phyloP scores from a whole-genome alignment of 352 stramenopile genomes.

The Phytopythium vexans region DNA sequence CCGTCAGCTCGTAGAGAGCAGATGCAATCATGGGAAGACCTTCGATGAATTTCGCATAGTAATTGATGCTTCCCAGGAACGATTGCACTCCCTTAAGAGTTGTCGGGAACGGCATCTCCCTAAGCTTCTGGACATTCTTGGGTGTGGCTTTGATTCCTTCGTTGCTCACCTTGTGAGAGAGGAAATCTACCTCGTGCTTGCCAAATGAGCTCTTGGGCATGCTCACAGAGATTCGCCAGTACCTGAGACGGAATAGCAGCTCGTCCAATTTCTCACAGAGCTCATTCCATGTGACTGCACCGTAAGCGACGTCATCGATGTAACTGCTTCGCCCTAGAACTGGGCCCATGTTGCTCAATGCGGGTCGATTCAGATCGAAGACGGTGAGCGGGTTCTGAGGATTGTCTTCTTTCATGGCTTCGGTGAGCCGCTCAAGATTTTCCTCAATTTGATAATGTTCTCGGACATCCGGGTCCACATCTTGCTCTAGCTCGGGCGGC shows the following conservation, averaged over 20 bases:
- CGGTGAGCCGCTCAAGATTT: background rate
- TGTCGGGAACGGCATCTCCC: slow-evolving; percentile 5
- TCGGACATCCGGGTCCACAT: slow-evolving; percentile 5
- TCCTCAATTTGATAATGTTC: background rate
- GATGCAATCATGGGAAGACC: slow-evolving; percentile 7
- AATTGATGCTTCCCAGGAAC: slow-evolving; percentile 19
- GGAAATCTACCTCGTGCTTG: slow-evolving; percentile 6
- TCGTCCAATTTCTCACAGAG: slow-evolving; percentile 7
- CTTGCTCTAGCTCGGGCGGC: background rate
- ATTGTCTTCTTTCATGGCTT: background rate
- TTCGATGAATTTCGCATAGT: slow-evolving; percentile 26
- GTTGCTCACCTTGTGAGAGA: slow-evolving; percentile 8
- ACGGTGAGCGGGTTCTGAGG: slow-evolving; percentile 2
- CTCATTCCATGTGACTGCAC: slow-evolving; percentile 5
- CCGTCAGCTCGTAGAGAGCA: background rate
- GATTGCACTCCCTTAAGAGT: slow-evolving; percentile 9
- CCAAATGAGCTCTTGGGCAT: slow-evolving; percentile 20
- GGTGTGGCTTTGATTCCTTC: slow-evolving; percentile 9
- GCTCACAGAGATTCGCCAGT: slow-evolving; percentile 20
- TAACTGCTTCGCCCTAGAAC: slow-evolving; percentile 11
- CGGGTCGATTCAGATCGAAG: slow-evolving; percentile 5
- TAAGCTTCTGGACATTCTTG: slow-evolving; percentile 4
- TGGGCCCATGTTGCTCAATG: slow-evolving; percentile 10
- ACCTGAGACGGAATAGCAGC: slow-evolving; percentile 8
- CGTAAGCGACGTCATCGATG: slow-evolving; percentile 23